These are phyloP conservation scores for Serendipita sp. DNA, from an alignment of 768 basidiomycete genomes.

Conservation along the genomic window DNA sequence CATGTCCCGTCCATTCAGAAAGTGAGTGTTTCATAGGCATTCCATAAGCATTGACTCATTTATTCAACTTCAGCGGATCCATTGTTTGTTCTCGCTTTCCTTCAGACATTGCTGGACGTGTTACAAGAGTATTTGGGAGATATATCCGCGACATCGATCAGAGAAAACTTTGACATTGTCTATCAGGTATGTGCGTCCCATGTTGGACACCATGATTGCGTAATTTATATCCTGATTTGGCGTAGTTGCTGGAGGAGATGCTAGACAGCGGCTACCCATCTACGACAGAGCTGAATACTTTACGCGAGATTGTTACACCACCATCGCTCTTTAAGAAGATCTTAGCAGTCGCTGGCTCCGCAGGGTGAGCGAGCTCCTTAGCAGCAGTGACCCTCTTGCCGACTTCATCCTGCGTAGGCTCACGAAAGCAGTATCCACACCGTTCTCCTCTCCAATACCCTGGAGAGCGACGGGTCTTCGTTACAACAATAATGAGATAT, in stretches of 20 bases:
- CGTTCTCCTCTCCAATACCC: slow-evolving; percentile 80
- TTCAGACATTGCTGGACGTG: slow-evolving; percentile 72
- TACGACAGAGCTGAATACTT: slow-evolving; percentile 76
- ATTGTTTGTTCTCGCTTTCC: slow-evolving; percentile 73
- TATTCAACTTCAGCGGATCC: slow-evolving; percentile 51
- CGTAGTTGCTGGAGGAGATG: slow-evolving; percentile 84
- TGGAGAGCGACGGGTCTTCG: slow-evolving; percentile 78
- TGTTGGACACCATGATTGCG: no score
- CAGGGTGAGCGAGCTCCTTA: slow-evolving; percentile 20
- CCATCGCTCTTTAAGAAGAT: slow-evolving; percentile 72
- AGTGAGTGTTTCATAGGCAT: slow-evolving; percentile 5
- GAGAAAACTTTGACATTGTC: slow-evolving; percentile 88
- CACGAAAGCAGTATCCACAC: slow-evolving; percentile 24
- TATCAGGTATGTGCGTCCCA: slow-evolving; percentile 50
- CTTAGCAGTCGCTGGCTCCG: slow-evolving; percentile 35
- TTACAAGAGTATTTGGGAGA: slow-evolving; percentile 76
- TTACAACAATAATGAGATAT: slow-evolving; percentile 81
- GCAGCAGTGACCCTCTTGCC: slow-evolving; percentile 9
- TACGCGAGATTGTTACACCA: slow-evolving; percentile 86
- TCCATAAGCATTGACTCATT: neutral
- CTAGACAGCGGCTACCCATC: slow-evolving; percentile 82
- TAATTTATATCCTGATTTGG: neutral
- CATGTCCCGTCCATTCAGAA: slow-evolving; percentile 43
- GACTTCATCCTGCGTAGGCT: slow-evolving; percentile 10
- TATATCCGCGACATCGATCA: slow-evolving; percentile 62